These are phyloP conservation scores for Desmodesmus armatus DNA, from an alignment of 139 green algal genomes.

Conservation along the genomic window DNA sequence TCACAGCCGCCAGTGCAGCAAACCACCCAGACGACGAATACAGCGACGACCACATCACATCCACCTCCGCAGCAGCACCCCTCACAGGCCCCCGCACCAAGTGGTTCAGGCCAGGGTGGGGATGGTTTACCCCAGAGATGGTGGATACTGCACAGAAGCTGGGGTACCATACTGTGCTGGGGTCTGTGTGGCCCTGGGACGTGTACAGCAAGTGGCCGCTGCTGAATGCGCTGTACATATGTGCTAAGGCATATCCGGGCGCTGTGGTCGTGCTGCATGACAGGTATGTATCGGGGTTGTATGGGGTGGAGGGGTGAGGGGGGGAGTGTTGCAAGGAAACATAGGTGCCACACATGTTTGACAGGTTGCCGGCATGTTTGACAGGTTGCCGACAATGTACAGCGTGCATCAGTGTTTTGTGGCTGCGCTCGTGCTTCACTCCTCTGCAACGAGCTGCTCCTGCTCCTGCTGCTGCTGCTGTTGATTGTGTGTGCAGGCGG, in stretches of 20 bases:
- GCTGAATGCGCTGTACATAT: constrained; percentile 32
- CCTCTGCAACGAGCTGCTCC: not conserved
- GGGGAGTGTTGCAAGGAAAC: no score
- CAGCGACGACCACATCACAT: not conserved
- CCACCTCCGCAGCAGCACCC: not conserved
- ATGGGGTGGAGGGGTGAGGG: not conserved
- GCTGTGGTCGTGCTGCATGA: constrained; percentile 45
- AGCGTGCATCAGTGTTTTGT: no score
- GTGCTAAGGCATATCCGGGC: constrained; percentile 33
- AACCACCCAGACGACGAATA: not conserved
- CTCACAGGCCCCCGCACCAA: not conserved
- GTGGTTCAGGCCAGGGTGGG: constrained; percentile 5
- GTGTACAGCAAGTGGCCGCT: not conserved
- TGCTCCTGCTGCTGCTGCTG: constrained; percentile 7
- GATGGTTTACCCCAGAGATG: not conserved
- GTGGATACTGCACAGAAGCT: not conserved
- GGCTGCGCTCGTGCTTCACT: not conserved
- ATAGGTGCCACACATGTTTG: not conserved
- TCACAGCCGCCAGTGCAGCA: not conserved
- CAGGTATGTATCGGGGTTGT: constrained; percentile 7
- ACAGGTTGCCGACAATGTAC: no score
- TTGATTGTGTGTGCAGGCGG: not conserved
- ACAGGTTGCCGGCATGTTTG: no score
- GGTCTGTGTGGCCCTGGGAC: constrained; percentile 36
- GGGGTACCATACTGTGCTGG: constrained; percentile 27